Evolutionary conservation across 2,329 filamentous ascomycete genomes (phyloP).

Genomic region (Scedosporium boydii): DNA sequence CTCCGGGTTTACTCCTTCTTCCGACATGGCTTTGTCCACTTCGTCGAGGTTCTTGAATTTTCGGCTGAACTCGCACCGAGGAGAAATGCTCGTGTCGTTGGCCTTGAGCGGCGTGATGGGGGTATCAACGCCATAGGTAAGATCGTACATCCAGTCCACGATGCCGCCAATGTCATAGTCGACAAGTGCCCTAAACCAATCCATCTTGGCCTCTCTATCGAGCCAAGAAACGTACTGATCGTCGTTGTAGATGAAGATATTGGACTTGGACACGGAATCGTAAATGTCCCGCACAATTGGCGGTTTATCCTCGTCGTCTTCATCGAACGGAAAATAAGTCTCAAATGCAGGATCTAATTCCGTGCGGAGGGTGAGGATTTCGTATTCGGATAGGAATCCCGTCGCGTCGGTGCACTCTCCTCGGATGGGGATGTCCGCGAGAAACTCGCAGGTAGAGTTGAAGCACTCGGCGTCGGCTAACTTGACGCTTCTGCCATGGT

Average conservation of each 20-base stretch:
- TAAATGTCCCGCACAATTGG: neutral
- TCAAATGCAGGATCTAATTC: neutral
- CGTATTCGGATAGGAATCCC: neutral
- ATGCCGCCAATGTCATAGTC: neutral
- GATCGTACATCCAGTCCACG: neutral
- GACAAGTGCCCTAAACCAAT: neutral
- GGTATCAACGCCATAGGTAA: neutral
- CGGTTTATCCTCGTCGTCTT: neutral
- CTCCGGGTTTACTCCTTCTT: neutral
- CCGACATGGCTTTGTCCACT: neutral
- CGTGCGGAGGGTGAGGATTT: neutral
- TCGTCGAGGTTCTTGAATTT: neutral
- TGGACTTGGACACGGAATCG: neutral
- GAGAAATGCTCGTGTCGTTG: neutral
- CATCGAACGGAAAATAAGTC: neutral
- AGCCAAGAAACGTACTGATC: neutral
- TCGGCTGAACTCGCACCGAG: neutral
- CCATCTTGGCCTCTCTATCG: neutral
- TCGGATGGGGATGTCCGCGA: neutral
- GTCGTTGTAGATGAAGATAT: neutral
- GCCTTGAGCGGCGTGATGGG: neutral
- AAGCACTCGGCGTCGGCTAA: neutral
- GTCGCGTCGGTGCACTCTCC: neutral
- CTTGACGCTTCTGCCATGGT: neutral
- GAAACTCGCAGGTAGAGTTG: neutral